Evolutionary conservation across 176 grass and related monocot species (phyloP).

Genomic region (Tillandsia fasciculata): DNA sequence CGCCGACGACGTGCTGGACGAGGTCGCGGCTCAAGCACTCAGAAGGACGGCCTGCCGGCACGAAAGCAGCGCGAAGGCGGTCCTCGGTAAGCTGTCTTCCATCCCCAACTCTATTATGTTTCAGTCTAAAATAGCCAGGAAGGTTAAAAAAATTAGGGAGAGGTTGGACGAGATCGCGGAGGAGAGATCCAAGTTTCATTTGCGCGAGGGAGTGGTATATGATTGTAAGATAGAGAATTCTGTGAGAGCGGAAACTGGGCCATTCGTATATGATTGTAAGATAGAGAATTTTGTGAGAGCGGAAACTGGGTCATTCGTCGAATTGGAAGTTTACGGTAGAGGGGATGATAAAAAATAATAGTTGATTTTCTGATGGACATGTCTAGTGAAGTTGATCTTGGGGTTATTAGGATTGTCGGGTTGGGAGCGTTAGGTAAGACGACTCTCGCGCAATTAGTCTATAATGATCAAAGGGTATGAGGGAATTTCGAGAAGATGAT

Average conservation of each 20-base stretch:
- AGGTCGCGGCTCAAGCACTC: background rate
- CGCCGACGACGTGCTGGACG: background rate
- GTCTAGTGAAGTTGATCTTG: background rate
- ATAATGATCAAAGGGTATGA: background rate
- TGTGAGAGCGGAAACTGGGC: background rate
- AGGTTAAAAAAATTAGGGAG: constrained; percentile 4
- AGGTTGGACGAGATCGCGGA: constrained; percentile 6
- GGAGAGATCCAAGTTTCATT: background rate
- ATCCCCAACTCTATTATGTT: background rate
- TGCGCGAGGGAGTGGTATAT: background rate
- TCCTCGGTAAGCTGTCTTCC: background rate
- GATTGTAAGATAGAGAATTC: background rate
- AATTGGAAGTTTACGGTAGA: constrained; percentile 1
- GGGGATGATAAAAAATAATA: background rate
- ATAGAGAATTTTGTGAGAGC: too few species aligned
- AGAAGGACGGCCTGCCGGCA: too few species aligned
- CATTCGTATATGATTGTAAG: too few species aligned
- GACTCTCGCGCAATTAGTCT: constrained; percentile 2
- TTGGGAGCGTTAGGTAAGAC: constrained; percentile 6
- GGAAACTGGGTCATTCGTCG: too few species aligned
- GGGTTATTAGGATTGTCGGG: background rate
- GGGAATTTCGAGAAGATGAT: background rate
- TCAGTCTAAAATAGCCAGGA: background rate
- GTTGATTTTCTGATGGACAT: background rate
- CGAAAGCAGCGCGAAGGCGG: background rate